Evolutionary conservation across 2,329 filamentous ascomycete genomes (phyloP), one percentile per base, ranked within the genome.

Genomic region (Alternaria atra): DNA sequence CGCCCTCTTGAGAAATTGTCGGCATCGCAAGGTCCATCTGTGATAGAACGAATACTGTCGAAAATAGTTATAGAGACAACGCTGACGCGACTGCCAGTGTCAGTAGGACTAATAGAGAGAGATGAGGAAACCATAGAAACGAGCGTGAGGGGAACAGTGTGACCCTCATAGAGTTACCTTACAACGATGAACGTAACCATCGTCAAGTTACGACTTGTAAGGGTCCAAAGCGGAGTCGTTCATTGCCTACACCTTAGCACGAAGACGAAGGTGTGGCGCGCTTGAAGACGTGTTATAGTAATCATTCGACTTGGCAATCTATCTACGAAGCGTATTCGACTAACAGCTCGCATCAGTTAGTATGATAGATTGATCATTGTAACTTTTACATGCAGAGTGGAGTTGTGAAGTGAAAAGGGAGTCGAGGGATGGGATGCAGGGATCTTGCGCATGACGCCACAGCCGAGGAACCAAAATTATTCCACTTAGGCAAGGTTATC

Each of bases 391-490:
- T 20, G 20, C 20, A 20, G 8, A 29, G 27, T 29, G 27, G 27
- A 29, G 27, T 29, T 29, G 37, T 40, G 37, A 17, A 17, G 17
- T 40, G 37, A 17, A 8, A 40, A 20, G 13, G n/a, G 15, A 40
- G 50, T 12, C 13, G 27, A 17, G 50, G 9, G 50, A 27, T 42
- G 51, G 29, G 25, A 30, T 32, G 42, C 40, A 52, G 50, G 47
- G 57, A 23, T 40, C 34, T 20, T 7, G 32, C n/a, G 40, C 54
- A 61, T 63, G 57, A 67, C 65, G 65, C 63, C 63, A 64, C 65
- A 67, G 60, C 63, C 65, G 65, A 67, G 65, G 60, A 48, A 44
- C 55, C 54, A 55, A 63, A 63, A 61, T 55, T 58, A 67, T 59
- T 58, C 34, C 52, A 48, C 52, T 50, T 55, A 44, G 54, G 43